Conservation (phyloP, 441 rosid genomes). For the Adansonia grandidieri region DNA sequence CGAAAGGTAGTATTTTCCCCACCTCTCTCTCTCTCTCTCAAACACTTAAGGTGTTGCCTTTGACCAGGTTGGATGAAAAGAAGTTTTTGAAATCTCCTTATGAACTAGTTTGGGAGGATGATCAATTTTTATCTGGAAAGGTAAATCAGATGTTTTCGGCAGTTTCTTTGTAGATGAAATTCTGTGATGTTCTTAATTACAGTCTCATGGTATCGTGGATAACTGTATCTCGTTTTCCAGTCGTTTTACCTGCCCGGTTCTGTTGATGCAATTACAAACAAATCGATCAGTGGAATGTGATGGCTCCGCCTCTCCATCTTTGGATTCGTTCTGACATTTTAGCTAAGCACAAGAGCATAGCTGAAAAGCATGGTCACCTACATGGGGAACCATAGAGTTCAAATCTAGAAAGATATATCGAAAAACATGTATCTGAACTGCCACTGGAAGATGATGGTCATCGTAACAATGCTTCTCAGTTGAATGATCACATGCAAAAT, state of each 20-base stretch:
- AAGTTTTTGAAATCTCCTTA: conserved; percentile 42
- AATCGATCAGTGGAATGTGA: conserved; percentile 77
- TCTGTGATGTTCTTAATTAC: background rate
- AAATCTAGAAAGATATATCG: conserved; percentile 21
- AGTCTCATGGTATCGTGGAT: conserved; percentile 15
- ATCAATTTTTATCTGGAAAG: conserved; percentile 69
- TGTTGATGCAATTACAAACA: conserved; percentile 69
- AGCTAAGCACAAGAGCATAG: conserved; percentile 56
- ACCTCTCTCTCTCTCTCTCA: background rate
- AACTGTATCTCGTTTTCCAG: conserved; percentile 45
- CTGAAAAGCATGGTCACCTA: conserved; percentile 62
- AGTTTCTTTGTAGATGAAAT: background rate
- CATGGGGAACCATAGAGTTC: conserved; percentile 28
- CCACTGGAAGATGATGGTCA: conserved; percentile 26
- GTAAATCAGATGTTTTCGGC: conserved; percentile 40
- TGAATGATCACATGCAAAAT: conserved; percentile 27
- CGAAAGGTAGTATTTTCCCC: conserved; percentile 54
- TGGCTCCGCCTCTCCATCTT: conserved; percentile 74
- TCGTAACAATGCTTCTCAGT: conserved; percentile 18
- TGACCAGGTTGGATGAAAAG: conserved; percentile 76
- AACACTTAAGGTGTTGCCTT: conserved; percentile 16
- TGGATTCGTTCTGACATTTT: conserved; percentile 81
- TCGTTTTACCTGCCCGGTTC: conserved; percentile 98
- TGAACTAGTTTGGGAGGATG: conserved; percentile 82
- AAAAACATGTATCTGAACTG: conserved; percentile 27